Percentiles rank a stretch among this genome's conserved stretches.
Conservation (phyloP, 2,329 filamentous ascomycete species). For the Pseudocercospora fuligena region DNA sequence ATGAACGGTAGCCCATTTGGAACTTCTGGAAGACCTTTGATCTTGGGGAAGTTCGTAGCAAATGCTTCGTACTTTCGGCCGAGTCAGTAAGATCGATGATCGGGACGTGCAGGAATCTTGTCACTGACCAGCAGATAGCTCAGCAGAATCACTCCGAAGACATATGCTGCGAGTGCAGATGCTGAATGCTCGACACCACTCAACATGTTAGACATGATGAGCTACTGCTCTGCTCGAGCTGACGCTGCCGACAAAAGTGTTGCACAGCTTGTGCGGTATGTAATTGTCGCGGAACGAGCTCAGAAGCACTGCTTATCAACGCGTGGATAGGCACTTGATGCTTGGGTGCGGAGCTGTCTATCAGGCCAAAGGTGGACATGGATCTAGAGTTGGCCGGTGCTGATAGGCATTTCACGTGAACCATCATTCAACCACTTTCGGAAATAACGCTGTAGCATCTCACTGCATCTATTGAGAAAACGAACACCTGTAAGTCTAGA, state of each 20-base stretch:
- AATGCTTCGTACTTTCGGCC: slow-evolving; percentile 6
- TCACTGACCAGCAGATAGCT: neutral
- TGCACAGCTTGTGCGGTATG: neutral
- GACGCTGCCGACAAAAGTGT: neutral
- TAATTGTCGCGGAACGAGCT: neutral
- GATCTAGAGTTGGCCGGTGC: neutral
- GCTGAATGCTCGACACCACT: neutral
- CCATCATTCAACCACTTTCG: too few species aligned
- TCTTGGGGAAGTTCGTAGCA: slow-evolving; percentile 10
- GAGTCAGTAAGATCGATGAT: neutral
- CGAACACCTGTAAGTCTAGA: too few species aligned
- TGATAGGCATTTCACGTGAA: slow-evolving; percentile 2
- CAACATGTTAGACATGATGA: neutral
- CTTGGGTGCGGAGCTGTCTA: neutral
- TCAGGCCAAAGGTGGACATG: neutral
- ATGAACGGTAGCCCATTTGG: slow-evolving; percentile 8
- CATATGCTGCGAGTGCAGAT: neutral
- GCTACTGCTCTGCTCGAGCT: neutral
- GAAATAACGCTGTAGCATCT: too few species aligned
- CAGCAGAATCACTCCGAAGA: neutral
- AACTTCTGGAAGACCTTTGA: slow-evolving; percentile 13
- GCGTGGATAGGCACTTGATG: neutral
- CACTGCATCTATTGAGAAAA: too few species aligned
- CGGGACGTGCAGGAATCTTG: too few species aligned
- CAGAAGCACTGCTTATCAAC: neutral